A percentile compares a stretch with the other conserved stretches of the same genome.
Conservation (phyloP, 192 early-diverging fungal species). For the Radiomyces spectabilis region DNA sequence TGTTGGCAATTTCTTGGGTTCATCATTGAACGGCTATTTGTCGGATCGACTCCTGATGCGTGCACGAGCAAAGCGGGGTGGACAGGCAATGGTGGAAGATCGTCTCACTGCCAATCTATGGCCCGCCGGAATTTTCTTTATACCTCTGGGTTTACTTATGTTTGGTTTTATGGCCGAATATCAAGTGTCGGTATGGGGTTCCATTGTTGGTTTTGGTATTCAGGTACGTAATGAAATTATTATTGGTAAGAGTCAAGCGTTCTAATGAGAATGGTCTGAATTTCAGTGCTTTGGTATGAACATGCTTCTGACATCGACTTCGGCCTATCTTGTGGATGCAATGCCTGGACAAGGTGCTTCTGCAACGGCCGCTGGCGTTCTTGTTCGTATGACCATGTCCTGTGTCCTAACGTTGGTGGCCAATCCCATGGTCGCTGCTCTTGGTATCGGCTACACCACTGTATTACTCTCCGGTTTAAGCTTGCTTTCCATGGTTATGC, state of each 20-base stretch:
- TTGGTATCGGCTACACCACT: slow-evolving; percentile 32
- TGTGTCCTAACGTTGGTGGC: slow-evolving; percentile 31
- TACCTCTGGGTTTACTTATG: slow-evolving; percentile 35
- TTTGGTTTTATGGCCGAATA: slow-evolving; percentile 38
- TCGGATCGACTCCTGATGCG: slow-evolving; percentile 31
- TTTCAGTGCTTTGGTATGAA: background rate
- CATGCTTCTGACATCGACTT: slow-evolving; percentile 6
- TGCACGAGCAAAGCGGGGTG: slow-evolving; percentile 19
- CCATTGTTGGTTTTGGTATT: slow-evolving; percentile 37
- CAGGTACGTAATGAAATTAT: no score
- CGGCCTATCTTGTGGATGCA: slow-evolving; percentile 37
- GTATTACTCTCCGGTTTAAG: slow-evolving; percentile 34
- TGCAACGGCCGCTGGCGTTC: slow-evolving; percentile 34
- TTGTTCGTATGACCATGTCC: slow-evolving; percentile 34
- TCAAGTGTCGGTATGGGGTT: slow-evolving; percentile 24
- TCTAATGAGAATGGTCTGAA: background rate
- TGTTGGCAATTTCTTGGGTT: slow-evolving; percentile 32
- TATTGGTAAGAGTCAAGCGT: slow-evolving; percentile 38
- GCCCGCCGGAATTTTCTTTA: slow-evolving; percentile 28
- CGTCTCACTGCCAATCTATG: slow-evolving; percentile 34
- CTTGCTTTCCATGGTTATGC: slow-evolving; percentile 22
- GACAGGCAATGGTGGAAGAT: slow-evolving; percentile 30
- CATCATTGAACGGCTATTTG: slow-evolving; percentile 27
- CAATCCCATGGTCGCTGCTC: slow-evolving; percentile 26
- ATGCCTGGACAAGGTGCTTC: slow-evolving; percentile 40